These are phyloP conservation scores for Anisodus acutangulus DNA, from an alignment of 257 asterid species.

Conservation along the genomic window DNA sequence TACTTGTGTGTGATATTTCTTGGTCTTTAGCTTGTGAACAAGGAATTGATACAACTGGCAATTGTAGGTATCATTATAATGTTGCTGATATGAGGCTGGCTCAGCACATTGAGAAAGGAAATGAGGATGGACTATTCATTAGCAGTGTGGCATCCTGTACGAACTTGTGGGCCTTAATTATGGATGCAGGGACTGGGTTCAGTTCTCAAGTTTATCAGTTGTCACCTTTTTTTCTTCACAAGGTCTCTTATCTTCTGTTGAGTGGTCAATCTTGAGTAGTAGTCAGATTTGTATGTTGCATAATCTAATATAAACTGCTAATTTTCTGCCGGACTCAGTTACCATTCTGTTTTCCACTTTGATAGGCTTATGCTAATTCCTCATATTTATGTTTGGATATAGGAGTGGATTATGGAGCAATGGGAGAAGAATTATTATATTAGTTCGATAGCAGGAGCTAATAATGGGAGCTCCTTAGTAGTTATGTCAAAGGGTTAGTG, in stretches of 20 bases:
- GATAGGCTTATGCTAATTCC: background rate
- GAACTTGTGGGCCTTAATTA: conserved; percentile 59
- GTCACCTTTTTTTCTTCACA: conserved; percentile 55
- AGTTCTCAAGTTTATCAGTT: conserved; percentile 52
- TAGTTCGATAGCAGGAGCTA: conserved; percentile 66
- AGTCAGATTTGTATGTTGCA: background rate
- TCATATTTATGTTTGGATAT: conserved; percentile 12
- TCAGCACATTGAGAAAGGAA: conserved; percentile 60
- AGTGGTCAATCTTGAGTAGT: conserved; percentile 5
- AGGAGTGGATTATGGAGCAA: conserved; percentile 77
- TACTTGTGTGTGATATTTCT: conserved; percentile 2
- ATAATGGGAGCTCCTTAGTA: conserved; percentile 66
- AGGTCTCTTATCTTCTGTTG: conserved; percentile 40
- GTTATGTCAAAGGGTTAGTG: conserved; percentile 72
- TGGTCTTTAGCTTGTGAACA: conserved; percentile 20
- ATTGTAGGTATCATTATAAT: conserved; percentile 56
- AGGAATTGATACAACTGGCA: conserved; percentile 25
- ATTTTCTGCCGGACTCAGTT: background rate
- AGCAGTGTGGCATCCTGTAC: conserved; percentile 57
- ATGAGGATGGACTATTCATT: conserved; percentile 53
- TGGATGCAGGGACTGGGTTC: conserved; percentile 72
- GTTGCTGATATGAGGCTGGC: conserved; percentile 51
- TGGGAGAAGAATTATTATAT: conserved; percentile 71
- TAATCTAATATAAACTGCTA: background rate
- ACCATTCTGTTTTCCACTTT: background rate